phyloP scores from a whole-genome alignment of 1,284 basidiomycete species.

The Tranzscheliella williamsii region DNA sequence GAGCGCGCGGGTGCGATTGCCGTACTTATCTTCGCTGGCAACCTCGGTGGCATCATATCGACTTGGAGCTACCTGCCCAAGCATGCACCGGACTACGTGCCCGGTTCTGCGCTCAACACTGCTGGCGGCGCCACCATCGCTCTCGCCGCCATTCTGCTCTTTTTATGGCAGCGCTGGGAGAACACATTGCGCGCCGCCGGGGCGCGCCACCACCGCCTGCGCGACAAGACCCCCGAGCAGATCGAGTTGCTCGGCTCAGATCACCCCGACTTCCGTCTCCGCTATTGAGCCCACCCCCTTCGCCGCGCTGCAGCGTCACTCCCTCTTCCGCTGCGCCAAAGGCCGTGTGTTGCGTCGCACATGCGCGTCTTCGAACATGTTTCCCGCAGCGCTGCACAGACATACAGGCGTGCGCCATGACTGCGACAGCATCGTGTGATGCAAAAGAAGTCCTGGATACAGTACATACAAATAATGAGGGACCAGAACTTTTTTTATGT shows the following conservation, averaged over 20 bases:
- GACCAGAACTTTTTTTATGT: no score
- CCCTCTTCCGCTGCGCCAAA: no score
- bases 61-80: slow-evolving; percentile 53
- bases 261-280: slow-evolving; percentile 32
- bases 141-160: slow-evolving; percentile 6
- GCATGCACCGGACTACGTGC: slow-evolving; percentile 33
- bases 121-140: slow-evolving; percentile 18
- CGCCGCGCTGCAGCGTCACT: no score
- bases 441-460: no score
- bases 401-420: no score
- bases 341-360: no score
- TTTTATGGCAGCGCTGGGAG: slow-evolving; percentile 29
- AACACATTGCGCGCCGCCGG: slow-evolving; percentile 22
- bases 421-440: no score
- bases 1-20: slow-evolving; percentile 52
- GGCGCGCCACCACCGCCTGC: slow-evolving; percentile 10
- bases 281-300: no score
- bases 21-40: slow-evolving; percentile 51
- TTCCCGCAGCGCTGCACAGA: no score
- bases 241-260: slow-evolving; percentile 24
- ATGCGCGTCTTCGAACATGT: no score
- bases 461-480: no score
- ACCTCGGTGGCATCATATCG: slow-evolving; percentile 53
- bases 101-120: slow-evolving; percentile 40
- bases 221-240: slow-evolving; percentile 17